Conservation (phyloP, 331 rosid species). For the Quercus lobata region DNA sequence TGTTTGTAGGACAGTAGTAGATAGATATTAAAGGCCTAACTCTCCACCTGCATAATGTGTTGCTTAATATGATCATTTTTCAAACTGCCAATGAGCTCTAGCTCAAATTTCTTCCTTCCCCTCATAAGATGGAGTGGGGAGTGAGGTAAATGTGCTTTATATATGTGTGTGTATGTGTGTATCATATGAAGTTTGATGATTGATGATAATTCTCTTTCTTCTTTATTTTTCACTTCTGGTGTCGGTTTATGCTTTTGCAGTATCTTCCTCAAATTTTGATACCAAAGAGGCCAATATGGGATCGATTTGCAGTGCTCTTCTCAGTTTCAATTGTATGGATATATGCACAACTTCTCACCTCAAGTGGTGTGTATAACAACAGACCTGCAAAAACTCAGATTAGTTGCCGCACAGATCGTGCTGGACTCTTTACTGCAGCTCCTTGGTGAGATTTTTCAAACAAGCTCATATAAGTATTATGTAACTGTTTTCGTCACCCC, state of each 20-base stretch:
- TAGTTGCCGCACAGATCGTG: conserved; percentile 74
- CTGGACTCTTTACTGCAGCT: conserved; percentile 58
- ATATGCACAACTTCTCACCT: conserved; percentile 56
- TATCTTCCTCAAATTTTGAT: conserved; percentile 45
- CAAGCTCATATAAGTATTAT: background rate
- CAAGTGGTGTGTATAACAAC: conserved; percentile 46
- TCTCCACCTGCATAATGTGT: too few relatives aligned
- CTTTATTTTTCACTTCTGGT: background rate
- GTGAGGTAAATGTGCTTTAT: background rate
- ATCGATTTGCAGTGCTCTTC: conserved; percentile 50
- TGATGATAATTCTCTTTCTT: too few relatives aligned
- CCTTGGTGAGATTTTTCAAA: conserved; percentile 43
- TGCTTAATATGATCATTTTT: too few relatives aligned
- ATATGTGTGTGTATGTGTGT: too few relatives aligned
- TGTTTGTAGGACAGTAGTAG: too few relatives aligned
- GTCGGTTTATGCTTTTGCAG: conserved; percentile 35
- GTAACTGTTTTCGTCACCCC: background rate
- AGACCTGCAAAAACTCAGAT: conserved; percentile 49
- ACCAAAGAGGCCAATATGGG: conserved; percentile 35
- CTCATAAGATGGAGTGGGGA: too few relatives aligned
- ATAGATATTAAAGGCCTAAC: too few relatives aligned
- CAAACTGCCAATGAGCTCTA: too few relatives aligned
- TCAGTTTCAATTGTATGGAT: conserved; percentile 55
- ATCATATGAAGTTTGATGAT: too few relatives aligned
- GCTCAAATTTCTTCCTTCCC: too few relatives aligned